A percentile compares a stretch with the other conserved stretches of the same genome.
phyloP scores from a whole-genome alignment of 2,329 filamentous ascomycete genomes.

The Chrysoporthe austroafricana region DNA sequence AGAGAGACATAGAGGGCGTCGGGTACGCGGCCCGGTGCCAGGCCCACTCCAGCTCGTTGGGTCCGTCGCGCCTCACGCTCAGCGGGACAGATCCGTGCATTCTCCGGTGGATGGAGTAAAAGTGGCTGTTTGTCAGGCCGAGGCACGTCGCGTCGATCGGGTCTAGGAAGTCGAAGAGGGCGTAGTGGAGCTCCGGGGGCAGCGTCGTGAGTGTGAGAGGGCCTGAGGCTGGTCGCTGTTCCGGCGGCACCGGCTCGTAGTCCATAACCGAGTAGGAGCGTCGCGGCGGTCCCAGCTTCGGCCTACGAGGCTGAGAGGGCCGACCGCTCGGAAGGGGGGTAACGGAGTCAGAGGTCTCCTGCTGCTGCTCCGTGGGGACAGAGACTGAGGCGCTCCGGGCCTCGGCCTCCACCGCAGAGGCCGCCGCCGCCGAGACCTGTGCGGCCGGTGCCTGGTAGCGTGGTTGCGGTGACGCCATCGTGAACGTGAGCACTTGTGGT shows the following conservation, averaged over 20 bases:
- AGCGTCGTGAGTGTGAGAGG: conserved; percentile 54
- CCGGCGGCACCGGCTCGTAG: conserved; percentile 57
- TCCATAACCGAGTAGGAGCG: conserved; percentile 66
- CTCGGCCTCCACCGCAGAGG: not conserved
- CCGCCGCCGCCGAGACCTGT: not conserved
- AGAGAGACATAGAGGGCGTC: conserved; percentile 30
- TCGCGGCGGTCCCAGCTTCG: conserved; percentile 50
- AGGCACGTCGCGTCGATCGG: conserved; percentile 67
- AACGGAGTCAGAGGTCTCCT: conserved; percentile 30
- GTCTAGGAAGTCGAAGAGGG: conserved; percentile 65
- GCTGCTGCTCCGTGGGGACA: not conserved
- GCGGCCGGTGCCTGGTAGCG: conserved; percentile 18
- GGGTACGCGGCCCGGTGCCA: conserved; percentile 59
- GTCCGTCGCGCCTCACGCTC: conserved; percentile 59
- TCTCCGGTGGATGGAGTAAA: conserved; percentile 62
- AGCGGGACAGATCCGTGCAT: conserved; percentile 62
- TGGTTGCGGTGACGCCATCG: conserved; percentile 17
- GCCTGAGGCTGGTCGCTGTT: conserved; percentile 47
- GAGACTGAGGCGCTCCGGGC: conserved; percentile 4
- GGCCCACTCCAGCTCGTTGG: conserved; percentile 67
- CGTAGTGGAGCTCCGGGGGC: conserved; percentile 62
- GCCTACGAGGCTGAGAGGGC: conserved; percentile 33
- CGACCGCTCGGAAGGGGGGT: conserved; percentile 29
- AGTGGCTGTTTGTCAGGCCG: conserved; percentile 59
- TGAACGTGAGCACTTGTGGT: conserved; percentile 27